Evolutionary conservation across 2,329 filamentous ascomycete genomes (phyloP).

Genomic region (Phialophora macrospora): DNA sequence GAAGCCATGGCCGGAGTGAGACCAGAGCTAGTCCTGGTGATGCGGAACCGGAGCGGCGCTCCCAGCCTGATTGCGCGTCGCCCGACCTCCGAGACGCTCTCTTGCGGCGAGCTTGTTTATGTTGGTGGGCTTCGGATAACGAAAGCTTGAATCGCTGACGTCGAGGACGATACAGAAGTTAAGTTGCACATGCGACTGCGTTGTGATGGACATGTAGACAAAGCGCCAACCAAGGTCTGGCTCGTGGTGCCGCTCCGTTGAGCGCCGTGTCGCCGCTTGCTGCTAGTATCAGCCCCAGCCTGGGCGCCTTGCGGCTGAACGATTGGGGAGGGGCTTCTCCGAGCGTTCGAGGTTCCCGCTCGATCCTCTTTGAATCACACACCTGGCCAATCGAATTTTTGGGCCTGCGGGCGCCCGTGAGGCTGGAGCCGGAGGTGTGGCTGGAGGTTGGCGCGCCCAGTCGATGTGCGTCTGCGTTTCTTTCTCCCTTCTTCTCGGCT

Average conservation of each 20-base stretch:
- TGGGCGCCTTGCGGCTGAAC: slow-evolving; percentile 23
- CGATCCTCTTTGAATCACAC: not conserved
- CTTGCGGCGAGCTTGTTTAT: not conserved
- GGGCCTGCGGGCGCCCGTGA: not conserved
- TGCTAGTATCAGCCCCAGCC: slow-evolving; percentile 16
- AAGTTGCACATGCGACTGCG: slow-evolving; percentile 3
- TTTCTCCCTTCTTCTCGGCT: not conserved
- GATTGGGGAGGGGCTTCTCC: not conserved
- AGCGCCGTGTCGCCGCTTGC: slow-evolving; percentile 3
- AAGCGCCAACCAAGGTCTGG: slow-evolving; percentile 15
- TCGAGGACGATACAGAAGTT: not conserved
- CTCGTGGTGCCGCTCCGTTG: not conserved
- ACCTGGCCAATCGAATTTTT: not conserved
- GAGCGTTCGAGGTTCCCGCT: not conserved
- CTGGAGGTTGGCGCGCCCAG: not conserved
- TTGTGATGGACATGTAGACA: slow-evolving; percentile 15
- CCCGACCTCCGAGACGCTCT: not conserved
- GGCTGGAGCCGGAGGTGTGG: not conserved
- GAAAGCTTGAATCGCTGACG: not conserved
- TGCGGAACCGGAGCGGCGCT: not conserved
- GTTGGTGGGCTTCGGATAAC: not conserved
- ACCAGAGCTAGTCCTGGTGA: not conserved
- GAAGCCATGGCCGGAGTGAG: slow-evolving; percentile 27
- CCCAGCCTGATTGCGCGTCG: slow-evolving; percentile 23
- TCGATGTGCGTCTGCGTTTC: not conserved